phyloP scores from a whole-genome alignment of 805 yeast species.

The Lachancea mirantina region DNA sequence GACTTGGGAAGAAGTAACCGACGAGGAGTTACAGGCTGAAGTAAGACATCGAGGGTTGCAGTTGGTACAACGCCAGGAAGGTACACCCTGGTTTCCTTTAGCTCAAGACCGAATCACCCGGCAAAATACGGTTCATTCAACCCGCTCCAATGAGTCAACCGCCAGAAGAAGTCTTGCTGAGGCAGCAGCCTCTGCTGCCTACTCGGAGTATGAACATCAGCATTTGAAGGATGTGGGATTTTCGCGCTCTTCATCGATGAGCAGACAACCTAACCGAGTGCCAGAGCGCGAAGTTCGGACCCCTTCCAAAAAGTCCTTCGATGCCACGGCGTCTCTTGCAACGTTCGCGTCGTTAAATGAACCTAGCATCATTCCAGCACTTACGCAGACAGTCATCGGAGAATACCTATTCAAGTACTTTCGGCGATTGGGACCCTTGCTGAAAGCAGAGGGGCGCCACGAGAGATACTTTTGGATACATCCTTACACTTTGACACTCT shows the following conservation, averaged over 20 bases:
- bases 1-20: slow-evolving; percentile 39
- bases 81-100: slow-evolving; percentile 11
- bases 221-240: slow-evolving; percentile 13
- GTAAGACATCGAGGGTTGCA: slow-evolving; percentile 45
- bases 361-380: slow-evolving; percentile 70
- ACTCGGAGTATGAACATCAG: slow-evolving; percentile 20
- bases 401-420: slow-evolving; percentile 83
- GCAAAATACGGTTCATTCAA: slow-evolving; percentile 18
- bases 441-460: slow-evolving; percentile 67
- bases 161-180: slow-evolving; percentile 26
- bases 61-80: slow-evolving; percentile 20
- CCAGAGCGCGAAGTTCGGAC: slow-evolving; percentile 4
- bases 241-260: slow-evolving; percentile 8
- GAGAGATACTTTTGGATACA: slow-evolving; percentile 95
- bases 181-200: slow-evolving; percentile 27
- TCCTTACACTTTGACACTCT: slow-evolving; percentile 83
- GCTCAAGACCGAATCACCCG: slow-evolving; percentile 10
- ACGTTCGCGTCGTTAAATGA: slow-evolving; percentile 62
- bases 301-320: slow-evolving; percentile 18
- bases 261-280: slow-evolving; percentile 1
- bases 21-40: slow-evolving; percentile 39
- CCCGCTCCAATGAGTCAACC: slow-evolving; percentile 13
- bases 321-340: slow-evolving; percentile 35
- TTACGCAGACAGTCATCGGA: slow-evolving; percentile 91
- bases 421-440: slow-evolving; percentile 66